Conservation (phyloP, 768 basidiomycete species). For the Obba rivulosa region DNA sequence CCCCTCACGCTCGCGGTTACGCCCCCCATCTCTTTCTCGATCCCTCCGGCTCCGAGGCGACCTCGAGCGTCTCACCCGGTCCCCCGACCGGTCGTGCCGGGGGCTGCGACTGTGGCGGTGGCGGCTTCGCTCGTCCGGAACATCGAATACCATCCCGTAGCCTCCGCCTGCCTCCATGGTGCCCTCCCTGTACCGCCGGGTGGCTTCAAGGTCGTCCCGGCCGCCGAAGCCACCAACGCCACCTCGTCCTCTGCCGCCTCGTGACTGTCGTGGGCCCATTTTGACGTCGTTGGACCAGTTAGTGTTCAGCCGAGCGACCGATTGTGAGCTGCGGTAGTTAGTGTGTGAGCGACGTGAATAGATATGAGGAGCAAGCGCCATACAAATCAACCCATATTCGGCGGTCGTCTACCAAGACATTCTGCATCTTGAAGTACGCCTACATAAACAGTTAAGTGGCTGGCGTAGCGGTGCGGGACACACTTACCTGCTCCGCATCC, state of each 20-base stretch:
- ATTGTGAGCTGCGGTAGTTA: constrained; percentile 69
- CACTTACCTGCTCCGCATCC: constrained; percentile 89
- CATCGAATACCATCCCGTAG: constrained; percentile 86
- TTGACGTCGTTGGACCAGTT: constrained; percentile 78
- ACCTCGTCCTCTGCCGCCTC: constrained; percentile 24
- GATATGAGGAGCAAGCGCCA: constrained; percentile 26
- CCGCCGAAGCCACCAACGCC: constrained; percentile 60
- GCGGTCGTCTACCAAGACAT: constrained; percentile 94
- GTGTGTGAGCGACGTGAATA: constrained; percentile 14
- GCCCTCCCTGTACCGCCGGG: constrained; percentile 59
- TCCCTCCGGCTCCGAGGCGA: constrained; percentile 19
- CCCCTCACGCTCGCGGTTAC: constrained; percentile 20
- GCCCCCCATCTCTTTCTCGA: constrained; percentile 6
- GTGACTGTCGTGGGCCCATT: constrained; percentile 34
- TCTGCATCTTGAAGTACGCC: constrained; percentile 99
- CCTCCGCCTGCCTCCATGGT: constrained; percentile 26
- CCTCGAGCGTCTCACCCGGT: constrained; percentile 16
- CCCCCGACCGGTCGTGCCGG: constrained; percentile 20
- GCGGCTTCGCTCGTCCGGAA: constrained; percentile 34
- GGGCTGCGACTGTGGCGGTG: constrained; percentile 46
- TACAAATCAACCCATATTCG: constrained; percentile 99
- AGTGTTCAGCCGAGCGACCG: constrained; percentile 82
- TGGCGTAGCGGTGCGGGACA: no score
- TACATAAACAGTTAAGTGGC: constrained; percentile 23
- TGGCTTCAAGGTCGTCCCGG: constrained; percentile 68